Evolutionary conservation across 176 grass and related monocot species (phyloP), one percentile per base, ranked within the genome.

Genomic region (Oropetium thomaeum): DNA sequence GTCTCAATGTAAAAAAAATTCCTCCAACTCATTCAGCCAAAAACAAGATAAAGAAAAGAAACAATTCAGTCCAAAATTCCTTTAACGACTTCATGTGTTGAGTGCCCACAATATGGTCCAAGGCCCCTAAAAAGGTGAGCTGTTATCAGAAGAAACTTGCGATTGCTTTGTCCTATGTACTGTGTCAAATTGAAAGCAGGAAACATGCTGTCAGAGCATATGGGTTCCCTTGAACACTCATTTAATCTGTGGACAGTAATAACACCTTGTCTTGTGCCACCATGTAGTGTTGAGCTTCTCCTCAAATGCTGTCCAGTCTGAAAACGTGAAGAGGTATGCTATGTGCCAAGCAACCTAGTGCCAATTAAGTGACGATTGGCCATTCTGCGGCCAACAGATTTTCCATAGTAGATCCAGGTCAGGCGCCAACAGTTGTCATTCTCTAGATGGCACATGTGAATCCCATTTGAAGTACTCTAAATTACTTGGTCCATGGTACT

Each of bases 91-190:
- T 62, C 52, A 68, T 61, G 41, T 52, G 43, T 27, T 11, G 16
- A 32, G 20, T 78, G 71, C 73, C 73, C 79, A 82, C 38, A 82
- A 43, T n/a, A 60, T 40, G 67, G 45, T 47, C 2, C 5, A 13
- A 59, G 3, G 2, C 16, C 27, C 23, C 67, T 3, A 62, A 41
- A 70, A 64, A 43, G 3, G 69, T 73, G 26, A 63, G 38, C 42
- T 30, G 10, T 29, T 35, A 60, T 62, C 42, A 35, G 27, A 52
- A 48, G 27, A 16, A 69, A 27, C 11, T 62, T 70, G 43, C 16
- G 63, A 16, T 58, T 70, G 43, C 23, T 70, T 6, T 79, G 44
- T 69, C 62, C 69, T 75, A 77, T 77, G 54, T 82, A 87, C 85
- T 67, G 15, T 59, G 58, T 70, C 75, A 62, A 79, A 30, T 38